Conservation (phyloP, 2,329 filamentous ascomycete species). For the Monosporascus sp. region DNA sequence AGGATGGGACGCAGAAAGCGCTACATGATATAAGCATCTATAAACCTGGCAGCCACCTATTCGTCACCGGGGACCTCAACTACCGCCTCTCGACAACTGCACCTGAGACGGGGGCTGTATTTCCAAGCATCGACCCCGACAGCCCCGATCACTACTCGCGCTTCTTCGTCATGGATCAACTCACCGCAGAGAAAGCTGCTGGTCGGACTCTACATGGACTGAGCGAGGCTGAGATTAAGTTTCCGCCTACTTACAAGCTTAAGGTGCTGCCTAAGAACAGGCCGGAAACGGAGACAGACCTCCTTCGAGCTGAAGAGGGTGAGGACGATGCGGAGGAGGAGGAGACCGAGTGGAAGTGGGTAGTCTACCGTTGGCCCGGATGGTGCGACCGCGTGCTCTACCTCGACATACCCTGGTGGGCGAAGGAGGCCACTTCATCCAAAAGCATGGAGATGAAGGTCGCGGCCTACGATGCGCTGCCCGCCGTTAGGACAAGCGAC, state of each 20-base stretch:
- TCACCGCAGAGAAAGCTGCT: conserved; percentile 63
- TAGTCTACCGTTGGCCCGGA: conserved; percentile 76
- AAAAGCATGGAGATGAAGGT: conserved; percentile 38
- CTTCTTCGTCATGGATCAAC: conserved; percentile 72
- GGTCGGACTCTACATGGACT: conserved; percentile 74
- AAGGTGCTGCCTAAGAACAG: conserved; percentile 36
- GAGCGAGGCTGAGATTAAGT: conserved; percentile 65
- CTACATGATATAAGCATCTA: conserved; percentile 64
- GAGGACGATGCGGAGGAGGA: conserved; percentile 21
- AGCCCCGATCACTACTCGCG: conserved; percentile 57
- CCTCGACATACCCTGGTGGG: conserved; percentile 55
- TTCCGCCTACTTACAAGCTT: conserved; percentile 95
- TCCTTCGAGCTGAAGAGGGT: conserved; percentile 15
- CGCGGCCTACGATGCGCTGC: conserved; percentile 68
- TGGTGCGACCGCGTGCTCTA: conserved; percentile 94
- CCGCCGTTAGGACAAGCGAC: conserved; percentile 76
- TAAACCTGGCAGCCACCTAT: conserved; percentile 68
- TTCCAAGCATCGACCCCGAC: conserved; percentile 53
- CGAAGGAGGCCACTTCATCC: conserved; percentile 23
- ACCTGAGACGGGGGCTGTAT: conserved; percentile 56
- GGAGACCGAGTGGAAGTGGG: conserved; percentile 62
- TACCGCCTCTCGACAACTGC: conserved; percentile 73
- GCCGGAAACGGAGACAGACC: conserved; percentile 4
- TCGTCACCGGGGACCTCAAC: conserved; percentile 89
- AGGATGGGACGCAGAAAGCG: conserved; percentile 25